Base-by-base conservation (phyloP, 2,329 filamentous ascomycete species). In the Phialophora tarda region DNA sequence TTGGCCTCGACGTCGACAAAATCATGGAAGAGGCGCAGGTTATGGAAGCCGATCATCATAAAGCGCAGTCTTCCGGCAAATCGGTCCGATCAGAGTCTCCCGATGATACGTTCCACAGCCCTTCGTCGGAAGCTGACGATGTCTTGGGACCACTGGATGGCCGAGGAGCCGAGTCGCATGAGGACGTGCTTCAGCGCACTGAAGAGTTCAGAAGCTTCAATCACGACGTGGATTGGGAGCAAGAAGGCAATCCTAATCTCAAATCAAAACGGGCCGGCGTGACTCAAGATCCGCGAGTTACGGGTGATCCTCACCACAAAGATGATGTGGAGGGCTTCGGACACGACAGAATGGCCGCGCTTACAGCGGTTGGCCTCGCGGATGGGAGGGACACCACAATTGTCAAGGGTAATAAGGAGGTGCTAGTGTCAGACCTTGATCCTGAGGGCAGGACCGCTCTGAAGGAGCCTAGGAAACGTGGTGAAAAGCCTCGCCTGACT, bases 1-100 rank as follows among this genome's bases (percentile, higher is more conserved):
- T 99, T 32, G 95, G 95, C n/a, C 82, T 98, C 47, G 93, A 98
- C 75, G 92, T 97, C 3, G 95, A 99, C 77, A 91, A 92, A 74
- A 89, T 97, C 66, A 87, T 91, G 74, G 92, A 95, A 74, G 88
- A 94, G 68, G 89, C 93, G 71, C 85, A 89, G 59, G 84, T 87
- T 71, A 86, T 86, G 30, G 89, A 93, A 73, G 77, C 87, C 57
- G 88, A 90, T 71, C 81, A 83, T 14, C 83, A 80, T 34, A 82
- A 84, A 62, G 34, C 61, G 21, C 57, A 63, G 14, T 41, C 23
- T 4, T 87, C 90, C 55, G 89, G 91, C 70, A 63, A 61, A 44
- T 64, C 67, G 26, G 26, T 56, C 72, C 69, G 47, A 71, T 67
- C 47, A 68, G 70, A 44, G 68, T 74, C 44, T 63, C 71, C 30